phyloP scores from a whole-genome alignment of 2,329 filamentous ascomycete species.

The Trichoderma aggressivum region DNA sequence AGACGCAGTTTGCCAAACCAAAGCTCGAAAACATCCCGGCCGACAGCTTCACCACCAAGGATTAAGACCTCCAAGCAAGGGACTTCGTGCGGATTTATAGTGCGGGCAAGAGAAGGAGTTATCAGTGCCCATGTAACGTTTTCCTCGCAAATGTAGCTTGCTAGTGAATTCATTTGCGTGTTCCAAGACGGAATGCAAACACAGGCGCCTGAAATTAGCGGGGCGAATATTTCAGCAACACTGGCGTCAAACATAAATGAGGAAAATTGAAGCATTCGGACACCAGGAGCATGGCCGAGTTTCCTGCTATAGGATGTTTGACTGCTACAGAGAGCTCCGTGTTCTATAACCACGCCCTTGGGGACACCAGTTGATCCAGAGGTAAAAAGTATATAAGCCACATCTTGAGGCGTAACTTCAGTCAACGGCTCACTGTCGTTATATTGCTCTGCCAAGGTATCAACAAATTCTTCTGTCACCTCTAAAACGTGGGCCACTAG shows the following conservation, averaged over 20 bases:
- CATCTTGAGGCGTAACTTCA: not conserved
- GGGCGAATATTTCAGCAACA: slow-evolving; percentile 12
- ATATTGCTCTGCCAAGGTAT: slow-evolving; percentile 34
- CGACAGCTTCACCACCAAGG: slow-evolving; percentile 18
- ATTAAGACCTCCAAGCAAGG: slow-evolving; percentile 15
- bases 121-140: slow-evolving; percentile 17
- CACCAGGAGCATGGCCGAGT: slow-evolving; percentile 4
- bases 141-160: not conserved
- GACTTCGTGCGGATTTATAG: slow-evolving; percentile 23
- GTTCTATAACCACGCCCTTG: slow-evolving; percentile 23
- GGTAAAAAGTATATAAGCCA: slow-evolving; percentile 23
- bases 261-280: slow-evolving; percentile 18
- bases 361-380: slow-evolving; percentile 23
- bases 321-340: slow-evolving; percentile 16
- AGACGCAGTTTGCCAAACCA: slow-evolving; percentile 19
- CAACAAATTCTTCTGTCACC: not conserved
- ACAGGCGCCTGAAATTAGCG: slow-evolving; percentile 15
- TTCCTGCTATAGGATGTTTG: not conserved
- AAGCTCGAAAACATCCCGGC: slow-evolving; percentile 14
- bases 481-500: not conserved
- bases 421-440: slow-evolving; percentile 24
- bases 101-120: slow-evolving; percentile 16
- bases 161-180: slow-evolving; percentile 8
- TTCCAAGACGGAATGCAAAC: slow-evolving; percentile 20
- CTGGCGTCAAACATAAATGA: slow-evolving; percentile 18